A percentile compares a stretch with the other conserved stretches of the same genome.
These are phyloP conservation scores for Schizophyllum amplum DNA, from an alignment of 1,284 basidiomycete species.

Conservation along the genomic window DNA sequence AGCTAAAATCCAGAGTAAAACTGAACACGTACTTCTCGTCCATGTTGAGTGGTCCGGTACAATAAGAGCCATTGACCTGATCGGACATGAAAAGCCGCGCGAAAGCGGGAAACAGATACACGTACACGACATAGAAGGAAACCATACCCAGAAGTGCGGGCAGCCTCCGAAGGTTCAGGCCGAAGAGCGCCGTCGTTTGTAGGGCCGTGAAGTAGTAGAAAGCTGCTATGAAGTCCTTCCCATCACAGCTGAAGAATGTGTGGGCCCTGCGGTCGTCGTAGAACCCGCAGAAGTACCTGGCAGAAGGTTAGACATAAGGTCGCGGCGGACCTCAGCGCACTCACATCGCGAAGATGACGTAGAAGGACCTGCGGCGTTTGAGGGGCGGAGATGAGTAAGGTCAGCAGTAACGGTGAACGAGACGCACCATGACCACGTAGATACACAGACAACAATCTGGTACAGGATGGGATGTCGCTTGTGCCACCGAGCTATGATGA, in stretches of 20 bases:
- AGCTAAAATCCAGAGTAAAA: conserved; percentile 53
- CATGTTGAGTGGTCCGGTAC: conserved; percentile 44
- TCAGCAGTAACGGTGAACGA: conserved; percentile 19
- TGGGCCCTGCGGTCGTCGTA: conserved; percentile 23
- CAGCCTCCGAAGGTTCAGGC: conserved; percentile 61
- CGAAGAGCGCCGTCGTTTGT: conserved; percentile 73
- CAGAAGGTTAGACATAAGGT: conserved; percentile 5
- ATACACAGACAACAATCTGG: conserved; percentile 44
- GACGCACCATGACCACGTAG: conserved; percentile 53
- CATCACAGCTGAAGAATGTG: conserved; percentile 29
- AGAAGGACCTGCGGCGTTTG: conserved; percentile 25
- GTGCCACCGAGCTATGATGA: conserved; percentile 67
- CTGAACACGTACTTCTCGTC: conserved; percentile 42
- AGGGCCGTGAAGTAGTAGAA: conserved; percentile 65
- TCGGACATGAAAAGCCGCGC: not conserved
- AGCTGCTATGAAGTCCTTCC: conserved; percentile 49
- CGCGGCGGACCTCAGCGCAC: conserved; percentile 13
- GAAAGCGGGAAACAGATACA: conserved; percentile 5
- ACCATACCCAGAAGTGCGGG: conserved; percentile 55
- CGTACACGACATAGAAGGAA: conserved; percentile 54
- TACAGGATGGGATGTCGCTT: conserved; percentile 50
- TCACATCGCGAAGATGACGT: conserved; percentile 52
- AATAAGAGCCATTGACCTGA: conserved; percentile 36
- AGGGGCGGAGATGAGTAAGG: conserved; percentile 8
- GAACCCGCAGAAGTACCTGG: conserved; percentile 49